Base-by-base conservation (phyloP, 2,329 filamentous ascomycete species). In the Aaosphaeria arxii region DNA sequence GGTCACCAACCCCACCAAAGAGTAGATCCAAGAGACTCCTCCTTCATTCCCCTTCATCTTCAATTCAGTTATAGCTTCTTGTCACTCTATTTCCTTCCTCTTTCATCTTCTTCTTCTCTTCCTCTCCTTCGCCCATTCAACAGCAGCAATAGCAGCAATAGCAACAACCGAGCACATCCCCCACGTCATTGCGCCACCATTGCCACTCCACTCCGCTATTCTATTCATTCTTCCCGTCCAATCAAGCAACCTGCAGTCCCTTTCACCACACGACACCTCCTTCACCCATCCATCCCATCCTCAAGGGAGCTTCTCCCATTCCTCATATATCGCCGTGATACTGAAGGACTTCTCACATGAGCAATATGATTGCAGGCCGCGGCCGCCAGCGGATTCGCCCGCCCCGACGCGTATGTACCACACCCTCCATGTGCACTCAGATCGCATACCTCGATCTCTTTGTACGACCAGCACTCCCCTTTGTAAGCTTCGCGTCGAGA, bases 361-460 rank as follows among this genome's bases (percentile, higher is more conserved):
- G 41, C 38, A 71, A 62, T 6, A 78, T 81, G 76, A 71, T 77
- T 53, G 75, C 81, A 64, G 74, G 74, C 50, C 75, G 80, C 64
- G 79, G 79, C 43, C 75, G 78, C 52, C 75, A 78, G 40, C 87
- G 85, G 64, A 88, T 89, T 51, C 75, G 85, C 45, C 81, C 85
- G 48, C 86, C 86, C 33, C 76, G 84, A 64, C 77, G 82, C 70
- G 86, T 89, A 77, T 67, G 83, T 78, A 42, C 43, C 31, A 11
- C 40, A 38, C n/a, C 30, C 39, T 36, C 9, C 33, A 24, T 24
- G 2, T 24, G 17, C 17, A 24, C 17, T 24, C 17, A 24, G 17
- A 24, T 24, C 17, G 3, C 17, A 24, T 24, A 24, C 17, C 17
- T 24, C 17, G 17, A 24, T 24, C 17, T 24, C 17, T 24, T 3